Percentiles rank a stretch among this genome's conserved stretches.
Conservation (phyloP, 768 basidiomycete genomes). For the Boletellus sp. region DNA sequence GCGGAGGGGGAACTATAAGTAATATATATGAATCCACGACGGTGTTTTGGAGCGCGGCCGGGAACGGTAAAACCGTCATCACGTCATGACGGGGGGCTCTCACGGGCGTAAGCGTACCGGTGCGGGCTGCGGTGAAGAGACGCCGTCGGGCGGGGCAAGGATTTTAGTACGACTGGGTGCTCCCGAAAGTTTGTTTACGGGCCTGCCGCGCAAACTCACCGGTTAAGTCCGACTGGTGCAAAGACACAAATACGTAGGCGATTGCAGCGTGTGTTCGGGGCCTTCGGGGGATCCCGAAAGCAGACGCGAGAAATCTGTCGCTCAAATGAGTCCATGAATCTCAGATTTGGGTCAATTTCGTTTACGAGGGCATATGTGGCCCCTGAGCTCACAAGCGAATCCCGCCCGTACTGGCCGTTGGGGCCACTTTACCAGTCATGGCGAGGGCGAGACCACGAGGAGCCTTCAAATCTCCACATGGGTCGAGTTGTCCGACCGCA, state of each 20-base stretch:
- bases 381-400: conserved; percentile 20
- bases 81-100: conserved; percentile 27
- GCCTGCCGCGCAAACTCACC: conserved; percentile 8
- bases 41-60: conserved; percentile 24
- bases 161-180: neutral
- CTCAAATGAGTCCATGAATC: conserved; percentile 23
- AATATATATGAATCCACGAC: conserved; percentile 27
- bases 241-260: conserved; percentile 14
- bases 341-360: conserved; percentile 27
- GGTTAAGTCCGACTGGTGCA: conserved; percentile 13
- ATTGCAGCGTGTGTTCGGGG: conserved; percentile 19
- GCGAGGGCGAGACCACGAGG: neutral
- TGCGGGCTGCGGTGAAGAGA: conserved; percentile 15
- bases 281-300: conserved; percentile 23
- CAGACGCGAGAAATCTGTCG: conserved; percentile 15
- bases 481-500: neutral
- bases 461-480: neutral
- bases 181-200: conserved; percentile 1
- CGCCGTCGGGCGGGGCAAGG: conserved; percentile 16
- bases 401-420: neutral
- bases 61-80: conserved; percentile 29
- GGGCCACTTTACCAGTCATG: conserved; percentile 7
- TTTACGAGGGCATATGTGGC: conserved; percentile 11
- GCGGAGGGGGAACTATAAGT: conserved; percentile 13
- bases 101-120: conserved; percentile 21